Evolutionary conservation across 129 eudicot genomes (phyloP).

Genomic region (Arctium minus): DNA sequence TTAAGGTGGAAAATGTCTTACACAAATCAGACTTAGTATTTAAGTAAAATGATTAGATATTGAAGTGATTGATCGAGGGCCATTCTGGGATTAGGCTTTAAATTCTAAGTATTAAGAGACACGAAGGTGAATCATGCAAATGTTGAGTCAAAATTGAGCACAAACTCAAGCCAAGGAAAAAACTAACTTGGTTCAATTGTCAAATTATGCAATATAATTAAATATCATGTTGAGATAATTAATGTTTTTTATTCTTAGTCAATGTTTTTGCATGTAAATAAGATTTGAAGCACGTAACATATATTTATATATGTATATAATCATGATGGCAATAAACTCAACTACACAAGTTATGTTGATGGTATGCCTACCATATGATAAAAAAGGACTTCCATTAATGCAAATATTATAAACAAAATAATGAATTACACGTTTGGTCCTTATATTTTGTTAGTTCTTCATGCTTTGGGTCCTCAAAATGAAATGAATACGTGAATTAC

Average conservation of each 20-base stretch:
- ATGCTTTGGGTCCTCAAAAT: neutral
- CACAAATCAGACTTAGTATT: neutral
- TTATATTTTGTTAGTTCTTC: neutral
- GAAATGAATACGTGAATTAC: neutral
- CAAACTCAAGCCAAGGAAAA: too few species aligned
- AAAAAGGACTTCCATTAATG: neutral
- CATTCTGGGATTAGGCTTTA: neutral
- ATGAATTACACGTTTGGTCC: neutral
- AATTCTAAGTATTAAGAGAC: neutral
- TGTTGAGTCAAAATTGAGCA: neutral
- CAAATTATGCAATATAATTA: neutral
- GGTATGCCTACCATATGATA: neutral
- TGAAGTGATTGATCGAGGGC: neutral
- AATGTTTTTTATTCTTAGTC: neutral
- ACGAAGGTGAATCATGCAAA: neutral
- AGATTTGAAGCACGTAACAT: slow-evolving; percentile 6
- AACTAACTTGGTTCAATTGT: neutral
- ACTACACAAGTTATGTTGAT: slow-evolving; percentile 12
- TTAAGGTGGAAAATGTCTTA: neutral
- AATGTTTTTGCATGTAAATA: neutral
- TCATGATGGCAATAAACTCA: neutral
- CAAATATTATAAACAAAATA: neutral
- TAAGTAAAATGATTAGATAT: neutral
- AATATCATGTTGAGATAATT: neutral
- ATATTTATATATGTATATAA: slow-evolving; percentile 7